Percentiles rank a stretch among this genome's conserved stretches.
Evolutionary conservation across 345 rosid species (phyloP).

Genomic region (Arabidopsis arenosa): DNA sequence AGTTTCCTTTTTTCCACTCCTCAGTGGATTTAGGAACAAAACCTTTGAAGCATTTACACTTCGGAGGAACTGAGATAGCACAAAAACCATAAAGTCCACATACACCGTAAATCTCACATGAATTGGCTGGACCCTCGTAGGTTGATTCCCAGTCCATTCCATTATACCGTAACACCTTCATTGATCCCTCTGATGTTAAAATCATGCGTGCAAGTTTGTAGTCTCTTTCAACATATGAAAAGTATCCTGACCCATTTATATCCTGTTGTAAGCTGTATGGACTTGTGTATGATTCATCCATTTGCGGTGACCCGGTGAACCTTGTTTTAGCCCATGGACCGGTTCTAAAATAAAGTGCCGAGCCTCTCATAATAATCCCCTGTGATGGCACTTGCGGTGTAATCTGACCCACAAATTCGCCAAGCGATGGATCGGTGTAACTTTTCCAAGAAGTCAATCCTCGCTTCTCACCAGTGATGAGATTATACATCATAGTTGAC

Average conservation of each 20-base stretch:
- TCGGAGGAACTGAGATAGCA: neutral
- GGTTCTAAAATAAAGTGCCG: neutral
- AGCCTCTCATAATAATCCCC: conserved; percentile 22
- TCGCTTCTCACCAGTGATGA: neutral
- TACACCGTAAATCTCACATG: conserved; percentile 14
- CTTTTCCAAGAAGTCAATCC: conserved; percentile 28
- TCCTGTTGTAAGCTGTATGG: no score
- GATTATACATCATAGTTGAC: conserved; percentile 18
- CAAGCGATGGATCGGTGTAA: conserved; percentile 9
- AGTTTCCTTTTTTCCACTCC: conserved; percentile 15
- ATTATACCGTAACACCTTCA: neutral
- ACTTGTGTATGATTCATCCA: neutral
- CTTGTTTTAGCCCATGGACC: conserved; percentile 20
- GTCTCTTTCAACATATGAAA: no score
- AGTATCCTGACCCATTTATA: no score
- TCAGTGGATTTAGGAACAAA: conserved; percentile 30
- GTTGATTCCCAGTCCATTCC: neutral
- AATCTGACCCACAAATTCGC: conserved; percentile 31
- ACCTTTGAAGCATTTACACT: conserved; percentile 30
- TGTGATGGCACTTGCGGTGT: conserved; percentile 47
- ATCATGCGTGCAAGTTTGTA: neutral
- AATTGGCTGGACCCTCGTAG: neutral
- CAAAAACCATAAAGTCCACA: conserved; percentile 32
- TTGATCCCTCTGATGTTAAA: neutral
- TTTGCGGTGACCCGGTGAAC: conserved; percentile 7